These are phyloP conservation scores for Yamadazyma atlantica DNA, from an alignment of 1,139 yeast genomes.

Conservation along the genomic window DNA sequence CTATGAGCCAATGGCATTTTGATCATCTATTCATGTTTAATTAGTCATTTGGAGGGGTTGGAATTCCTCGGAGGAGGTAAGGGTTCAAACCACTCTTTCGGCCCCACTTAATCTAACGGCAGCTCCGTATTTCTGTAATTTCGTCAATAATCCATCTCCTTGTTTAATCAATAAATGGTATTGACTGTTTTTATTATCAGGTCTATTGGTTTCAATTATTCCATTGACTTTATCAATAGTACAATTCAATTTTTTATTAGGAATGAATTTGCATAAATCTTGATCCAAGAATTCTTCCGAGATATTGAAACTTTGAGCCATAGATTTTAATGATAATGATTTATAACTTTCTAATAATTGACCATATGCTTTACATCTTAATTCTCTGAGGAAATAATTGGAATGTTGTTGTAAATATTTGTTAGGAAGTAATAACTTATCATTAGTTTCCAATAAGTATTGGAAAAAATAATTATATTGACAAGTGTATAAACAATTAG, in stretches of 20 bases:
- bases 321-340: slow-evolving; percentile 81
- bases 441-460: slow-evolving; percentile 75
- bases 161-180: slow-evolving; percentile 86
- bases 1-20: too few species aligned
- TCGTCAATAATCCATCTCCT: slow-evolving; percentile 90
- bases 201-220: slow-evolving; percentile 91
- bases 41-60: too few species aligned
- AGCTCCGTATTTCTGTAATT: slow-evolving; percentile 94
- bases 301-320: slow-evolving; percentile 94
- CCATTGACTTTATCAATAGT: slow-evolving; percentile 96
- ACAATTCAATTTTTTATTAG: slow-evolving; percentile 90
- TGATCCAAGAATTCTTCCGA: slow-evolving; percentile 76
- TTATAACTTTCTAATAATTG: slow-evolving; percentile 94
- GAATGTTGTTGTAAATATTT: slow-evolving; percentile 81
- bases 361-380: slow-evolving; percentile 93
- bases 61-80: too few species aligned
- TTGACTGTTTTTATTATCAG: slow-evolving; percentile 94
- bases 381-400: slow-evolving; percentile 81
- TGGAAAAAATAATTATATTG: slow-evolving; percentile 83
- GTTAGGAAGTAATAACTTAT: slow-evolving; percentile 67
- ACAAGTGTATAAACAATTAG: slow-evolving; percentile 85
- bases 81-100: slow-evolving; percentile 48
- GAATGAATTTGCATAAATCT: slow-evolving; percentile 88
- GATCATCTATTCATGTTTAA: too few species aligned
- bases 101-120: slow-evolving; percentile 95